These are phyloP conservation scores for Cladosporium sp. DNA, from an alignment of 2,329 filamentous ascomycete species.

Conservation along the genomic window DNA sequence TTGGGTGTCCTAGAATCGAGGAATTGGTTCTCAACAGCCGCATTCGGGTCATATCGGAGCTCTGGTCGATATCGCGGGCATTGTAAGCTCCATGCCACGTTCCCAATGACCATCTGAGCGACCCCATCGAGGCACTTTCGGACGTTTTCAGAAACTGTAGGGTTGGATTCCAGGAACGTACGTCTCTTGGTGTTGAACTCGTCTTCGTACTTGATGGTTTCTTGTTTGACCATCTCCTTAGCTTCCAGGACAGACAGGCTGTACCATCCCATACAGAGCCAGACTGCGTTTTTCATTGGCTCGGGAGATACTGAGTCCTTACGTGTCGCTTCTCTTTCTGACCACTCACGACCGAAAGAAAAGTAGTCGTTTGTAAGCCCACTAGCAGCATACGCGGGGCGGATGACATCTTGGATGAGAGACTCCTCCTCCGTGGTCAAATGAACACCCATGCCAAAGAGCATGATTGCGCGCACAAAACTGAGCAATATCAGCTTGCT, in stretches of 20 bases:
- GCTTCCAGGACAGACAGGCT: neutral
- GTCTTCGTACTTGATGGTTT: neutral
- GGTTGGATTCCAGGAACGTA: neutral
- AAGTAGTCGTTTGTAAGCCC: constrained; percentile 6
- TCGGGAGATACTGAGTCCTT: neutral
- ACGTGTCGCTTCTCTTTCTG: neutral
- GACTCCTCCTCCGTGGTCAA: neutral
- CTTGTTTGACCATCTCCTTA: neutral
- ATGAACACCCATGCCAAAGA: neutral
- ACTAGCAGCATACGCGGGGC: neutral
- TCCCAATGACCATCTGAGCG: neutral
- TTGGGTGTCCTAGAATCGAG: neutral
- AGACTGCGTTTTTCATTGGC: neutral
- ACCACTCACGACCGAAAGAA: constrained; percentile 1
- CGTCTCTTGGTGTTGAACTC: neutral
- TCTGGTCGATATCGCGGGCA: neutral
- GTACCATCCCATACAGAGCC: constrained; percentile 4
- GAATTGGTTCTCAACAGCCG: neutral
- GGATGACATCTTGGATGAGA: neutral
- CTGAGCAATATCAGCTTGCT: neutral
- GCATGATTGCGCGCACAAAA: neutral
- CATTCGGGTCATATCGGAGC: neutral
- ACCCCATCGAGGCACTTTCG: neutral
- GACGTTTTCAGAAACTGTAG: neutral
- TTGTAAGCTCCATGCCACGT: neutral